Conservation (phyloP, 805 yeast species). For the Clavispora vitiphila region DNA sequence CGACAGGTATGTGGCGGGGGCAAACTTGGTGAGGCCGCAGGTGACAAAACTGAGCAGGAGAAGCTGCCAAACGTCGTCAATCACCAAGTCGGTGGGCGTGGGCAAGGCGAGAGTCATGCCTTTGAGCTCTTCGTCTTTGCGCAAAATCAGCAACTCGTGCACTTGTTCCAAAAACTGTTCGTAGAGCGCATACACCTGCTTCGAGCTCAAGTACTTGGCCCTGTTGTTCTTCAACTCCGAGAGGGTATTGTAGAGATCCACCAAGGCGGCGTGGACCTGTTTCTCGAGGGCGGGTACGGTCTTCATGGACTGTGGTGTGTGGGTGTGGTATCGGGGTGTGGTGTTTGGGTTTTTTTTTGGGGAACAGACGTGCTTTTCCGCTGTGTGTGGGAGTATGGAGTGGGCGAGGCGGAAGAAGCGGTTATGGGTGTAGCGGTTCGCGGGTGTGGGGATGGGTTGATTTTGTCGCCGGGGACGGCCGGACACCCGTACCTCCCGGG, state of each 20-base stretch:
- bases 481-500: not conserved
- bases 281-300: slow-evolving; percentile 35
- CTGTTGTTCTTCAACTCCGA: slow-evolving; percentile 54
- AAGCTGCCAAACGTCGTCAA: slow-evolving; percentile 88
- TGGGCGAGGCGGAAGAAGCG: not conserved
- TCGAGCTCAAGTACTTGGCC: slow-evolving; percentile 57
- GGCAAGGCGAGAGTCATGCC: slow-evolving; percentile 36
- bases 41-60: slow-evolving; percentile 83
- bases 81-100: slow-evolving; percentile 60
- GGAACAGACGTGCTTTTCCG: no score
- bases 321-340: no score
- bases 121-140: slow-evolving; percentile 44
- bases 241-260: slow-evolving; percentile 22
- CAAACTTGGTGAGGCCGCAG: slow-evolving; percentile 83
- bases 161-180: slow-evolving; percentile 51
- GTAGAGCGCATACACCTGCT: slow-evolving; percentile 59
- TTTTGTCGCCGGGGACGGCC: not conserved
- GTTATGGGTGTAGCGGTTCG: not conserved
- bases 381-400: no score
- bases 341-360: not conserved
- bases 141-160: slow-evolving; percentile 47
- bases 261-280: slow-evolving; percentile 25
- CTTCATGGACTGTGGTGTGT: slow-evolving; percentile 10
- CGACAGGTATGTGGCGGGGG: slow-evolving; percentile 93
- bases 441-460: not conserved